Base-by-base conservation (phyloP, 306 rosid species). In the Mucuna pruriens region DNA sequence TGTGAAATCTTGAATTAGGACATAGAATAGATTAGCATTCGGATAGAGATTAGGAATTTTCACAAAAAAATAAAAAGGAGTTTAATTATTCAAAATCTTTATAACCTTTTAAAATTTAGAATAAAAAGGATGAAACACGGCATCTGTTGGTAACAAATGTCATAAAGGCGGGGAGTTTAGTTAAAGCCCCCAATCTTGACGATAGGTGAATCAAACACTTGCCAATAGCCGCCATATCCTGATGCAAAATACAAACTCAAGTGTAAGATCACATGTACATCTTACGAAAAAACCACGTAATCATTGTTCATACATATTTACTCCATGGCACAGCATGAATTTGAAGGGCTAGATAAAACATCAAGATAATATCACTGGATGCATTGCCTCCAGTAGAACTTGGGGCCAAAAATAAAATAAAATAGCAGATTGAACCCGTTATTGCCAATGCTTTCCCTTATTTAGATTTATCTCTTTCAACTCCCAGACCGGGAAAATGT, bases 381-480 rank as follows among this genome's bases (percentile, higher is more conserved):
- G 62, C 34, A 60, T 40, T 25, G 62, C 34, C 69, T 40, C 16
- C 13, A 8, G 48, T n/a, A 78, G 15, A 31, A 60, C 40, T 15
- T 20, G 31, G 48, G 71, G n/a, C 16, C 25, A 38, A 34, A 13
- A 52, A 63, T 22, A 31, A 26, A 66, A 20, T 17, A 31, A 31
- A 16, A 61, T 11, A 62, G 39, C 39, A 2, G 48, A 45, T 48
- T 64, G 63, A 40, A 25, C 57, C 1, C 0, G 10, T 62, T 17
- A 16, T 49, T 57, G 1, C 49, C 39, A 22, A 13, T 42, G 46
- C 69, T 12, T 57, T 61, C 33, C 25, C 63, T n/a, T 79, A 25
- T 48, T 61, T 26, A 74, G 16, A 83, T 31, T 25, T 68, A 34
- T 73, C 74, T 40, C 36, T 63, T 57, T 77, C 52, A 39, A 19